A percentile compares a stretch with the other conserved stretches of the same genome.
Conservation (phyloP, 305 asterid species). For the Fraxinus ornus region DNA sequence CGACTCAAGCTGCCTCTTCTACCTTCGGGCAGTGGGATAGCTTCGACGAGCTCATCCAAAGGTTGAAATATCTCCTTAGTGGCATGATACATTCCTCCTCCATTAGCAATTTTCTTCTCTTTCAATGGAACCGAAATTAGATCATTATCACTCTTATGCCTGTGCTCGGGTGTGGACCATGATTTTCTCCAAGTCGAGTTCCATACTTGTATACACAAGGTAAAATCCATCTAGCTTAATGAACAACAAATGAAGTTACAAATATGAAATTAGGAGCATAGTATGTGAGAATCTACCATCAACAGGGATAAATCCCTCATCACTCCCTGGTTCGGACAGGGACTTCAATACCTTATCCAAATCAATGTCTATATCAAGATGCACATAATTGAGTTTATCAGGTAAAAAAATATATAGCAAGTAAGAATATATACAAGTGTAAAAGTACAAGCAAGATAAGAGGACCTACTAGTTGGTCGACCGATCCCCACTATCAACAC, state of each 20-base stretch:
- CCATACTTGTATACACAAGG: neutral
- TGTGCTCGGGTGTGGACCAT: too few relatives aligned
- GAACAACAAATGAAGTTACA: neutral
- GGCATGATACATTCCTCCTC: neutral
- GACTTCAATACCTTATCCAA: too few relatives aligned
- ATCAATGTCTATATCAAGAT: too few relatives aligned
- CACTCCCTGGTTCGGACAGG: too few relatives aligned
- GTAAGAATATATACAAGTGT: neutral
- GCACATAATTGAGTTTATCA: too few relatives aligned
- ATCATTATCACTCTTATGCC: too few relatives aligned
- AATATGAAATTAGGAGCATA: too few relatives aligned
- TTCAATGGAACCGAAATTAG: too few relatives aligned
- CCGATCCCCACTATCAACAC: neutral
- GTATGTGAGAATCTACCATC: neutral
- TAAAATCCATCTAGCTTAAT: neutral
- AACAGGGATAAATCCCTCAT: neutral
- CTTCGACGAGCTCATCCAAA: neutral
- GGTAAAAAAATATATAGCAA: neutral
- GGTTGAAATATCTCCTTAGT: neutral
- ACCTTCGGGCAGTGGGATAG: too few relatives aligned
- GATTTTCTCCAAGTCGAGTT: neutral
- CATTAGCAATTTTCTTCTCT: fast-evolving
- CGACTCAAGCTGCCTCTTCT: neutral
- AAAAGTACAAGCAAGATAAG: neutral
- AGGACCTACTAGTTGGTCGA: neutral